Base-by-base conservation (phyloP, 2,329 filamentous ascomycete genomes). In the Huntiella bhutanensis region DNA sequence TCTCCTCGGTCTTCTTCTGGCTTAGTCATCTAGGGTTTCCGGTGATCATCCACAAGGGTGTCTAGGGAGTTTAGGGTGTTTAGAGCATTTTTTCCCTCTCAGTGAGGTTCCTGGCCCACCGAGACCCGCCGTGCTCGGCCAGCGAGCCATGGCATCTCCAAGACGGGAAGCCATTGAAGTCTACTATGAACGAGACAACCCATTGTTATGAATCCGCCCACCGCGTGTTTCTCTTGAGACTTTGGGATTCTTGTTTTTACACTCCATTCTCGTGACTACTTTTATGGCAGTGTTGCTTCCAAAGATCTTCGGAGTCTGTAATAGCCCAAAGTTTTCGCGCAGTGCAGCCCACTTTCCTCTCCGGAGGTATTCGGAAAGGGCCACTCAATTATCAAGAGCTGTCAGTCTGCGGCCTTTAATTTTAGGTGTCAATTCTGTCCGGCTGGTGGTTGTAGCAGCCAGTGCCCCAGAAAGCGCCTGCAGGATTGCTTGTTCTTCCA, bases 401-500 rank as follows among this genome's bases (percentile, higher is more conserved):
- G 37, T 45, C 22, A 28, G 22, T 28, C 41, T 41, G 43, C 15
- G 33, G 44, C 48, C 48, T 49, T 44, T 49, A 49, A 49, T 43
- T 46, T 49, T 49, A 49, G 48, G 48, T 47, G 33, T 46, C 48
- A 49, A 49, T 19, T 49, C 44, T 43, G 28, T 36, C 35, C 38
- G 46, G 32, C 28, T 28, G 2, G 22, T 28, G 22, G 22, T 28
- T 49, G 44, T 22, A 37, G 28, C 41, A 48, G 36, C 36, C 41
- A 35, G 32, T 35, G 41, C 33, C 35, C 35, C 17, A 49, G 33
- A 45, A 43, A 49, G 41, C 37, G 33, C 35, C 40, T 45, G 33
- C 19, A 34, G 34, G 28, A 35, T 33, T 33, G 7, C n/a, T 45
- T 37, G 7, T 12, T 33, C 36, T 48, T 40, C 41, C 37, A 39